Conservation (phyloP, 495 filamentous ascomycete genomes). For the Clohesyomyces aquaticus region DNA sequence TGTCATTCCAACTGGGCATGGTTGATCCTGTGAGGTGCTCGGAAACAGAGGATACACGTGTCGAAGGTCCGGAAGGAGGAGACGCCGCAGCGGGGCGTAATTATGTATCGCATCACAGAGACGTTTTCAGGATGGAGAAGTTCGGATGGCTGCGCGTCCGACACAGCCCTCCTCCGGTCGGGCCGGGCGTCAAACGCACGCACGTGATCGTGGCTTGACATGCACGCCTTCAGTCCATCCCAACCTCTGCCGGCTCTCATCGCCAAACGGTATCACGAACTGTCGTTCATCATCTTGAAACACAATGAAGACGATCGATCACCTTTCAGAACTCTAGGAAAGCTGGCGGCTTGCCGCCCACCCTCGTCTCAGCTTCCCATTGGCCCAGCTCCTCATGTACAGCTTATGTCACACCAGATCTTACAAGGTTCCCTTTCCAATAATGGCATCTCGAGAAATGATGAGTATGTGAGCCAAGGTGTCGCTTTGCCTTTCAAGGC, state of each 20-base stretch:
- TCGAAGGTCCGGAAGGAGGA: background rate
- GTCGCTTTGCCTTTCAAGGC: background rate
- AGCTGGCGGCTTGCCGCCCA: background rate
- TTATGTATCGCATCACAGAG: background rate
- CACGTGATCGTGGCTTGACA: background rate
- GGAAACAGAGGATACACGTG: no score
- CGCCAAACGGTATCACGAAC: background rate
- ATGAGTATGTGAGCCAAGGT: background rate
- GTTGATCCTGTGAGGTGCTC: background rate
- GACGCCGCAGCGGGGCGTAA: background rate
- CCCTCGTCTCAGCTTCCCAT: background rate
- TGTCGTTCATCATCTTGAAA: background rate
- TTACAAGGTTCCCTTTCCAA: background rate
- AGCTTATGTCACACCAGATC: background rate
- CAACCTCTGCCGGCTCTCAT: background rate
- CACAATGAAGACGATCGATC: no score
- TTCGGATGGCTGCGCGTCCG: background rate
- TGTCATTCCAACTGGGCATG: background rate
- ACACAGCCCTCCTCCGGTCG: background rate
- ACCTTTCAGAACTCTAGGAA: background rate
- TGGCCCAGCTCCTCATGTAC: background rate
- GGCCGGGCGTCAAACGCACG: background rate
- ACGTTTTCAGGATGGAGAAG: background rate
- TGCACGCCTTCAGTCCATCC: background rate
- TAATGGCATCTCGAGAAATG: background rate